phyloP scores from a whole-genome alignment of 805 yeast species.

The Cyberlindnera euphorbiiphila region DNA sequence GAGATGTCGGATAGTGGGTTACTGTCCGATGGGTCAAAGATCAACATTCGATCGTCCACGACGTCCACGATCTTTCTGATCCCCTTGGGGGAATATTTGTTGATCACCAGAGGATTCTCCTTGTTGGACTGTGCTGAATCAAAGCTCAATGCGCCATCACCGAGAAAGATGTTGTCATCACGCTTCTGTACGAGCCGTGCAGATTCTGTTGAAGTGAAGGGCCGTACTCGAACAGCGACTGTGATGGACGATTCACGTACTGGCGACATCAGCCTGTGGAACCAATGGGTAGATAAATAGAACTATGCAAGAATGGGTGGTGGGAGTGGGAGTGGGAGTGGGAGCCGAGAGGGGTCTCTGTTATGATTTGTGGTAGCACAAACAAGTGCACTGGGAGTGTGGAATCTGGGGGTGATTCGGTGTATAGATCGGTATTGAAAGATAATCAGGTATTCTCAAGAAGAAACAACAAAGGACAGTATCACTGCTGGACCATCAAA shows the following conservation, averaged over 20 bases:
- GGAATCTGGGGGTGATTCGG: no score
- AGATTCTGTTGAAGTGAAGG: slow-evolving; percentile 64
- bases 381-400: no score
- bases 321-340: no score
- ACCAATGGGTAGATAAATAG: no score
- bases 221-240: slow-evolving; percentile 80
- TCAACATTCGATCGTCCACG: slow-evolving; percentile 80
- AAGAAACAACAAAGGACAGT: no score
- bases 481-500: no score
- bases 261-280: neutral
- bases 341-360: no score
- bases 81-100: slow-evolving; percentile 39
- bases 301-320: no score
- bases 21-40: slow-evolving; percentile 79
- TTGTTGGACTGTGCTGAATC: slow-evolving; percentile 14
- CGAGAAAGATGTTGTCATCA: slow-evolving; percentile 39
- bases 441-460: no score
- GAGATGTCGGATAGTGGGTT: slow-evolving; percentile 45
- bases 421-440: no score
- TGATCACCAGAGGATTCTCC: slow-evolving; percentile 21
- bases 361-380: no score
- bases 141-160: slow-evolving; percentile 50
- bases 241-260: slow-evolving; percentile 53
- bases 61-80: slow-evolving; percentile 70
- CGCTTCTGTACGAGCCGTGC: slow-evolving; percentile 40